Evolutionary conservation across 1,139 yeast species (phyloP).

Genomic region (Yamadazyma mexicana): DNA sequence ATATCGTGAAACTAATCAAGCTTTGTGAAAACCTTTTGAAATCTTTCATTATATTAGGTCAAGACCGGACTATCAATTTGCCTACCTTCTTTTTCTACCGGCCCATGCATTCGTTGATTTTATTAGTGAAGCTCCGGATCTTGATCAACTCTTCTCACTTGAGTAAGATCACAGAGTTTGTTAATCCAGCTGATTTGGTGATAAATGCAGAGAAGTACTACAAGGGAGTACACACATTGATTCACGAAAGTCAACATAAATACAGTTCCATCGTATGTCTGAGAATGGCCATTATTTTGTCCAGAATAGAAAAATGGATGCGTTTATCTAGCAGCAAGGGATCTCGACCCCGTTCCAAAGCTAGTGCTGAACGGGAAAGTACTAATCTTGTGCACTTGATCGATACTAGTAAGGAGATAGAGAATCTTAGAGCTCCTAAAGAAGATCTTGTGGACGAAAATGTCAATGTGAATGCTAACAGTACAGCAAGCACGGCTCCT

Average conservation of each 20-base stretch:
- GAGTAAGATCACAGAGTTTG: conserved; percentile 9
- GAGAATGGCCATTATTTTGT: conserved; percentile 44
- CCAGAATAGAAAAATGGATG: conserved; percentile 50
- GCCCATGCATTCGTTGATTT: conserved; percentile 55
- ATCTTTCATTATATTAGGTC: conserved; percentile 41
- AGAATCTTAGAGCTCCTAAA: conserved; percentile 39
- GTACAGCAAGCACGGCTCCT: neutral
- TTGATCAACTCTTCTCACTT: conserved; percentile 40
- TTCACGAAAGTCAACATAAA: conserved; percentile 23
- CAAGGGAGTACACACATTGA: conserved; percentile 25
- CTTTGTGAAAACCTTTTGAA: conserved; percentile 46
- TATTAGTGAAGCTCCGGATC: conserved; percentile 44
- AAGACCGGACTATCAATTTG: conserved; percentile 34
- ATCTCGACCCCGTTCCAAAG: conserved; percentile 5
- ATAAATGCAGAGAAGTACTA: conserved; percentile 39
- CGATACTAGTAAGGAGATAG: conserved; percentile 48
- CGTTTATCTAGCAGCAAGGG: conserved; percentile 30
- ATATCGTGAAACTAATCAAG: conserved; percentile 39
- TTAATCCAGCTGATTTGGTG: conserved; percentile 18
- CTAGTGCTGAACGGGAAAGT: conserved; percentile 10
- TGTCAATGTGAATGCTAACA: neutral
- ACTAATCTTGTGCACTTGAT: conserved; percentile 39
- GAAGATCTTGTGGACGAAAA: conserved; percentile 6
- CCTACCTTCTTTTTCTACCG: conserved; percentile 58
- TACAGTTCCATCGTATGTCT: conserved; percentile 37